Percentiles rank a stretch among this genome's conserved stretches.
These are phyloP conservation scores for Anacardium occidentale DNA, from an alignment of 345 rosid genomes.

Conservation along the genomic window DNA sequence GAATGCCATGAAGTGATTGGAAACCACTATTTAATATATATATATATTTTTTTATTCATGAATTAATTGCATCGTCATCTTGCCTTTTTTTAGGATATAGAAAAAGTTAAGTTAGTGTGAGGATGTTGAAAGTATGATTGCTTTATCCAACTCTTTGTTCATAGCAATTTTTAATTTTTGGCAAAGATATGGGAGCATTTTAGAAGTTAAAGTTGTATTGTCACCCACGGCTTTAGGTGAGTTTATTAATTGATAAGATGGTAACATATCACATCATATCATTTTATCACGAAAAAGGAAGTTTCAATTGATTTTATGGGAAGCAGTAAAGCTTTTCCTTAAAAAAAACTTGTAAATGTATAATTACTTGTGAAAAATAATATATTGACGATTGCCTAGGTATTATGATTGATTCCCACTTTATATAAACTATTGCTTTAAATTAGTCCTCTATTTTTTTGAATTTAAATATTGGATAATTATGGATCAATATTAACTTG, in stretches of 20 bases:
- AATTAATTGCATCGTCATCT: not conserved
- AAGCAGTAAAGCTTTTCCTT: too few species aligned
- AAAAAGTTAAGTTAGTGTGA: too few species aligned
- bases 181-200: not conserved
- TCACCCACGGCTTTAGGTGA: not conserved
- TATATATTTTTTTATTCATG: not conserved
- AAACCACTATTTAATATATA: not conserved
- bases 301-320: too few species aligned
- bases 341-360: too few species aligned
- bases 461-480: not conserved
- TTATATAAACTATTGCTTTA: too few species aligned
- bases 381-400: too few species aligned
- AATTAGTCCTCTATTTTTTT: too few species aligned
- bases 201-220: not conserved
- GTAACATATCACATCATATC: not conserved
- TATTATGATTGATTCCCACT: too few species aligned
- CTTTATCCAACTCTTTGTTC: not conserved
- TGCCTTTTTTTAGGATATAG: not conserved
- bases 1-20: not conserved
- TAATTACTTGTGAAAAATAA: too few species aligned
- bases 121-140: not conserved
- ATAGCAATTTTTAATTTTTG: not conserved
- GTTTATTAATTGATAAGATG: too few species aligned
- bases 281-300: too few species aligned
- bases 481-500: not conserved